A percentile compares a stretch with the other conserved stretches of the same genome.
Conservation (phyloP, 768 basidiomycete genomes). For the Amanita exitialis region DNA sequence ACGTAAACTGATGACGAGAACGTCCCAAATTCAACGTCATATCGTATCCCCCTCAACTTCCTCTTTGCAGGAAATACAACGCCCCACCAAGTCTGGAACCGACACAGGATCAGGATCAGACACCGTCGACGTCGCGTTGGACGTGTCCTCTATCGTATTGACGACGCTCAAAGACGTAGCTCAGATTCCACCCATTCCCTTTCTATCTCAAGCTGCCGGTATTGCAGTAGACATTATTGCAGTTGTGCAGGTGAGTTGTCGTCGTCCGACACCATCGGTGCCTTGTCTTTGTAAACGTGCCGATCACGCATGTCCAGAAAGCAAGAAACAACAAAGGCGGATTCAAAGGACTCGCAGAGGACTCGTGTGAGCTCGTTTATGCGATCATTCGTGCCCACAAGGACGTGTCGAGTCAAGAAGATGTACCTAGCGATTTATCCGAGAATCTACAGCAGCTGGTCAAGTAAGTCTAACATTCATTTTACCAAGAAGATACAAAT, state of each 20-base stretch:
- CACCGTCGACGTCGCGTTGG: neutral
- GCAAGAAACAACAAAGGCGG: neutral
- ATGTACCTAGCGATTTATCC: neutral
- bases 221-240: constrained; percentile 1
- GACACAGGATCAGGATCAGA: neutral
- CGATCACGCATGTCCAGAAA: neutral
- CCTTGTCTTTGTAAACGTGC: neutral
- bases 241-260: neutral
- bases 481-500: neutral
- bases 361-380: constrained; percentile 5
- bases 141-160: neutral
- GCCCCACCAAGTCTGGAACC: neutral
- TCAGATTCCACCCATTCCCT: constrained; percentile 1
- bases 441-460: constrained; percentile 5
- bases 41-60: neutral
- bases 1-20: neutral
- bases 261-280: neutral
- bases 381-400: constrained; percentile 1
- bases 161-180: constrained; percentile 2
- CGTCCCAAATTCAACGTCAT: neutral
- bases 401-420: neutral
- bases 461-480: neutral
- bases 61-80: neutral
- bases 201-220: constrained; percentile 1
- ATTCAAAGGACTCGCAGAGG: constrained; percentile 2